A percentile compares a stretch with the other conserved stretches of the same genome.
Evolutionary conservation across 2,329 filamentous ascomycete genomes (phyloP).

Genomic region (Didymella glomerata): DNA sequence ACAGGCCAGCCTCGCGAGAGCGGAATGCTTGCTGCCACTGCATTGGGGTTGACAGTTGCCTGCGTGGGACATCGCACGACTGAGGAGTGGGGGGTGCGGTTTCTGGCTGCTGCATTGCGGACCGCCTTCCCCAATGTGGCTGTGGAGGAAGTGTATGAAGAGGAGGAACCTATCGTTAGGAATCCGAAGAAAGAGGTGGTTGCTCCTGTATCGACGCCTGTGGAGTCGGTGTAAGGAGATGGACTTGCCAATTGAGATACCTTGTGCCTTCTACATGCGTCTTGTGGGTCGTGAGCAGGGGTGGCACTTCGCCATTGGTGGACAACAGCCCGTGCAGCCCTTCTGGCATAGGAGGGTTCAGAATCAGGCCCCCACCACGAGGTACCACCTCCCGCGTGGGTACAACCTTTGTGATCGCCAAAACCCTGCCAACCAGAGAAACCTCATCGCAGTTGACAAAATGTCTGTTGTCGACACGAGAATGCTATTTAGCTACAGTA

Average conservation of each 20-base stretch:
- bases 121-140: slow-evolving; percentile 40
- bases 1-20: slow-evolving; percentile 50
- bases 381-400: too few relatives aligned
- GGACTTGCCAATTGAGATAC: not conserved
- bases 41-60: slow-evolving; percentile 45
- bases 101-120: slow-evolving; percentile 40
- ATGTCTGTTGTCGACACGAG: too few relatives aligned
- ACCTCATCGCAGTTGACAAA: too few relatives aligned
- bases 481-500: too few relatives aligned
- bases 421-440: too few relatives aligned
- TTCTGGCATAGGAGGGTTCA: too few relatives aligned
- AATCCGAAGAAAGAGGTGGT: not conserved
- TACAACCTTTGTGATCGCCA: too few relatives aligned
- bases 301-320: not conserved
- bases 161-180: slow-evolving; percentile 32
- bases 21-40: slow-evolving; percentile 45
- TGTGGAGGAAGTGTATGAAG: slow-evolving; percentile 50
- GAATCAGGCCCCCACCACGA: too few relatives aligned
- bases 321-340: too few relatives aligned
- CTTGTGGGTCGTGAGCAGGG: not conserved
- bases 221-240: not conserved
- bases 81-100: slow-evolving; percentile 54
- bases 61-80: slow-evolving; percentile 52
- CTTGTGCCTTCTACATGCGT: not conserved
- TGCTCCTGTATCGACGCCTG: not conserved